A percentile compares a stretch with the other conserved stretches of the same genome.
These are phyloP conservation scores for Gracilariopsis chorda DNA, from an alignment of 23 red algal species.

Conservation along the genomic window DNA sequence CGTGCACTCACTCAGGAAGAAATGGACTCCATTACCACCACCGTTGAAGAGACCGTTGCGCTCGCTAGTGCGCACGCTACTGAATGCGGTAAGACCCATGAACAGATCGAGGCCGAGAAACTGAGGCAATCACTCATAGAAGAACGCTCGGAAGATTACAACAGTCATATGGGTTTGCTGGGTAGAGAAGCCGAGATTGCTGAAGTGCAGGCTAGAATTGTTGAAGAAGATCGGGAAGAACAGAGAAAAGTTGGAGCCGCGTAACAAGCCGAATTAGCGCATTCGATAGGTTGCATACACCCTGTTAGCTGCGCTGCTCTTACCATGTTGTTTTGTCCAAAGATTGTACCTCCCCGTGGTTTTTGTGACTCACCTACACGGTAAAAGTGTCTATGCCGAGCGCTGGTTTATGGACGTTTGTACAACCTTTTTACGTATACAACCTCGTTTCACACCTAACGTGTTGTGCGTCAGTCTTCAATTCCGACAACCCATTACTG, in stretches of 20 bases:
- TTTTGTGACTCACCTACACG: no score
- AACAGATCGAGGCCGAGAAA: constrained; percentile 81
- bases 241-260: constrained; percentile 29
- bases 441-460: no score
- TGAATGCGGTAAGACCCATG: constrained; percentile 89
- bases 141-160: constrained; percentile 81
- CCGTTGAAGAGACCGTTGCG: constrained; percentile 32
- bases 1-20: constrained; percentile 66
- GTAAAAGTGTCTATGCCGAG: no score
- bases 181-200: constrained; percentile 77
- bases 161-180: constrained; percentile 67
- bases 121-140: constrained; percentile 61
- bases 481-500: no score
- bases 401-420: no score
- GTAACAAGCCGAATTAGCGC: no score
- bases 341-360: no score
- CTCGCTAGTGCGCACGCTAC: constrained; percentile 75
- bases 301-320: no score
- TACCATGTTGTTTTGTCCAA: no score
- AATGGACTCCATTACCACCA: constrained; percentile 1
- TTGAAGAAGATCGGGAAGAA: constrained; percentile 60
- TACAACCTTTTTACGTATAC: no score
- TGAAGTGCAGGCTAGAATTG: constrained; percentile 56
- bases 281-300: no score
- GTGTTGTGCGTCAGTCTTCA: no score